Percentiles rank a stretch among this genome's conserved stretches.
Evolutionary conservation across 192 early-diverging fungal species (phyloP).

Genomic region (Gaertneriomyces sp.): DNA sequence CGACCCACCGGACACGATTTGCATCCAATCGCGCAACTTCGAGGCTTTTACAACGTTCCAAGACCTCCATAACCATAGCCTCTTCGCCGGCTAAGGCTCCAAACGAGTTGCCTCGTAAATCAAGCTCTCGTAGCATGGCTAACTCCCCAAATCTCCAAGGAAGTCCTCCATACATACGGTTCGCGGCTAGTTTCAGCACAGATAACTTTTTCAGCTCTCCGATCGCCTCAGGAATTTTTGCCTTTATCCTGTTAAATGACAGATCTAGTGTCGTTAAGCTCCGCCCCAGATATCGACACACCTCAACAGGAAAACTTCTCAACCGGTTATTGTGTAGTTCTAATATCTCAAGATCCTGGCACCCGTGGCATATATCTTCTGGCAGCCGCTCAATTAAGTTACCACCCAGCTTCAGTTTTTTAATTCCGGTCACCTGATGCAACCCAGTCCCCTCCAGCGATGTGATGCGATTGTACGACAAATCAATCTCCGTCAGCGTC

Average conservation of each 20-base stretch:
- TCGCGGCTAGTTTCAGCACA: conserved; percentile 68
- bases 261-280: conserved; percentile 68
- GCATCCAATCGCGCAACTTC: conserved; percentile 35
- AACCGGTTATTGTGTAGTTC: conserved; percentile 82
- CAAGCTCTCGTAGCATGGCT: conserved; percentile 62
- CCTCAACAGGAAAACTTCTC: conserved; percentile 57
- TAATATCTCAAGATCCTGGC: conserved; percentile 53
- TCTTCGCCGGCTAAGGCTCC: conserved; percentile 64
- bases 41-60: conserved; percentile 28
- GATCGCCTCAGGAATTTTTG: conserved; percentile 66
- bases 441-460: conserved; percentile 65
- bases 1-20: conserved; percentile 37
- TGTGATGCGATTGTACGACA: conserved; percentile 72
- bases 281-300: conserved; percentile 49
- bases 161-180: conserved; percentile 66
- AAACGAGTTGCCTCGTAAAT: conserved; percentile 78
- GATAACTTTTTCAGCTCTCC: conserved; percentile 58
- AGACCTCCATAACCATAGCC: conserved; percentile 49
- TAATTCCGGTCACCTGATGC: conserved; percentile 55
- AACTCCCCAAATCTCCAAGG: conserved; percentile 60
- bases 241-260: conserved; percentile 75
- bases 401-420: conserved; percentile 62
- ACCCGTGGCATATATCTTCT: conserved; percentile 54
- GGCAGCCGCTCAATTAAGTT: conserved; percentile 75
- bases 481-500: conserved; percentile 68